A percentile compares a stretch with the other conserved stretches of the same genome.
Evolutionary conservation across 1,284 basidiomycete species (phyloP).

Genomic region (Coniophora puteana): DNA sequence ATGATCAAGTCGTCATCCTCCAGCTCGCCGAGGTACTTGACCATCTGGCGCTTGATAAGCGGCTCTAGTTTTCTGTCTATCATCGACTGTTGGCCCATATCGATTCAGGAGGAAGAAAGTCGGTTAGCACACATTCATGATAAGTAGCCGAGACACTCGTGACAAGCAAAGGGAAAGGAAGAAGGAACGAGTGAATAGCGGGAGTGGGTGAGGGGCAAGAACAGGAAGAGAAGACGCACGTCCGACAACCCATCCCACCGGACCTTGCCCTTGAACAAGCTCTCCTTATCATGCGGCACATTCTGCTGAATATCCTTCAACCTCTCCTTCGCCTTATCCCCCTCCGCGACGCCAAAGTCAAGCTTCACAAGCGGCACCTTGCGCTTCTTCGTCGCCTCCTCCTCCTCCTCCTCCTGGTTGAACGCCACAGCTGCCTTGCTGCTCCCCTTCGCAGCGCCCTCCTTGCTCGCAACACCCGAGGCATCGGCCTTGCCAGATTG

Average conservation of each 20-base stretch:
- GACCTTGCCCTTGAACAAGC: slow-evolving; percentile 75
- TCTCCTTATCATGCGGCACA: slow-evolving; percentile 70
- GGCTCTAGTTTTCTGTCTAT: slow-evolving; percentile 82
- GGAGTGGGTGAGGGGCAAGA: not conserved
- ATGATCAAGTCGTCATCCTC: slow-evolving; percentile 88
- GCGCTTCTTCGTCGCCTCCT: slow-evolving; percentile 73
- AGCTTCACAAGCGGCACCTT: slow-evolving; percentile 82
- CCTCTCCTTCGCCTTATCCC: slow-evolving; percentile 73
- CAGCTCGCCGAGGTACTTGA: slow-evolving; percentile 81
- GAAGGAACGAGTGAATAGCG: too few relatives aligned
- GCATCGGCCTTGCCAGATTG: slow-evolving; percentile 44
- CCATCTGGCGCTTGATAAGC: slow-evolving; percentile 75
- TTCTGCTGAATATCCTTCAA: slow-evolving; percentile 70
- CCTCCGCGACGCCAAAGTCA: slow-evolving; percentile 78
- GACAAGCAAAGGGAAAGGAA: not conserved
- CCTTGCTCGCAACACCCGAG: too few relatives aligned
- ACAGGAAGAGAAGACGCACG: slow-evolving; percentile 42
- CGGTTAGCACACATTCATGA: slow-evolving; percentile 7
- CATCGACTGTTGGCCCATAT: slow-evolving; percentile 46
- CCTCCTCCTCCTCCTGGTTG: slow-evolving; percentile 81
- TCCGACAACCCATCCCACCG: slow-evolving; percentile 85
- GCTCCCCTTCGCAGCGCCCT: slow-evolving; percentile 41
- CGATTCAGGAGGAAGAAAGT: slow-evolving; percentile 7
- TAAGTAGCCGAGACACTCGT: not conserved
- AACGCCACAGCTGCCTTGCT: slow-evolving; percentile 63